Evolutionary conservation across 176 grass and related monocot genomes (phyloP).

Genomic region (Rhynchospora pubera): DNA sequence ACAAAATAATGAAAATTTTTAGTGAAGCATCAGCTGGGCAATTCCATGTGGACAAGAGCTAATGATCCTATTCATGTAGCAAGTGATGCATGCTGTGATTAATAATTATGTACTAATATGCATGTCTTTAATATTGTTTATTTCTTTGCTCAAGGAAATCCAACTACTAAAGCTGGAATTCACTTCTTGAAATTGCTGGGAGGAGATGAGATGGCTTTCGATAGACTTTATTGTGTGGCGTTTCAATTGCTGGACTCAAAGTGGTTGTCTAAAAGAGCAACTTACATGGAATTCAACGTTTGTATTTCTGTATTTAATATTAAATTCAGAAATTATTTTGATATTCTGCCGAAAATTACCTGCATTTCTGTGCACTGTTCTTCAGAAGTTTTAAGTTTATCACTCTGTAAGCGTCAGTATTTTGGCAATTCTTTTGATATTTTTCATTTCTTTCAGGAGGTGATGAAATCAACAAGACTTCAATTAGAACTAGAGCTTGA

Average conservation of each 20-base stretch:
- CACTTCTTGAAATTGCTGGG: slow-evolving; percentile 54
- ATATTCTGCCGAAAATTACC: neutral
- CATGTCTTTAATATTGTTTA: slow-evolving; percentile 1
- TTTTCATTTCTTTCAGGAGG: slow-evolving; percentile 47
- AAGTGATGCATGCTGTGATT: neutral
- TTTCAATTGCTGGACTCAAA: slow-evolving; percentile 69
- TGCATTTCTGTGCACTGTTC: neutral
- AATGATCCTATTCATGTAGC: neutral
- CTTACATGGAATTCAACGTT: slow-evolving; percentile 95
- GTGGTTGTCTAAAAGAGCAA: slow-evolving; percentile 62
- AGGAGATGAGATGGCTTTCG: slow-evolving; percentile 64
- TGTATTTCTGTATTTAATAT: slow-evolving; percentile 3
- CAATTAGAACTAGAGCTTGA: slow-evolving; percentile 66
- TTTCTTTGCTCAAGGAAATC: slow-evolving; percentile 33
- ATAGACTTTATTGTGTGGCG: slow-evolving; percentile 74
- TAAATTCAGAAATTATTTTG: neutral
- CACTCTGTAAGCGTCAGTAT: neutral
- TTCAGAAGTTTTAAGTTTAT: neutral
- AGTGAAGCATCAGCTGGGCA: neutral
- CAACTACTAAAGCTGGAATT: slow-evolving; percentile 44
- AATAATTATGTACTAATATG: neutral
- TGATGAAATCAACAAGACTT: slow-evolving; percentile 53
- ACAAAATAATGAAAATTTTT: neutral
- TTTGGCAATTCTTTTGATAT: neutral
- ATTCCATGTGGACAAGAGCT: neutral